phyloP scores from a whole-genome alignment of 176 grass and related monocot genomes.

The Aegilops bicornis region DNA sequence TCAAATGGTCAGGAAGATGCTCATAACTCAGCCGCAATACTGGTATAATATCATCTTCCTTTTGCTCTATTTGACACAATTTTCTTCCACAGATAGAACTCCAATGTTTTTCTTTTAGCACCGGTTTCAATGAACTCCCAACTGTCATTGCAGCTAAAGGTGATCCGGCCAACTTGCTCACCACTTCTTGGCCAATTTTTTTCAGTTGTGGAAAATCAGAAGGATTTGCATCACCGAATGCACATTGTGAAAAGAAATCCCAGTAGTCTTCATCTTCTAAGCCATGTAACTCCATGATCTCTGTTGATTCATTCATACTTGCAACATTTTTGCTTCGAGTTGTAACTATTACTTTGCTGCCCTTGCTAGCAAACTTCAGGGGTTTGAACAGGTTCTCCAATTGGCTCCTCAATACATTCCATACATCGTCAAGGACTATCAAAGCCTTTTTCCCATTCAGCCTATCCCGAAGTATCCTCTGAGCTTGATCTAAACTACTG shows the following conservation, averaged over 20 bases:
- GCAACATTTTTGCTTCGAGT: slow-evolving; percentile 40
- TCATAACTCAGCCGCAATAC: slow-evolving; percentile 49
- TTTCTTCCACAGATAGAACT: slow-evolving; percentile 15
- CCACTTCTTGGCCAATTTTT: slow-evolving; percentile 22
- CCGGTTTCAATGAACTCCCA: slow-evolving; percentile 18
- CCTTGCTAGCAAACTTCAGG: slow-evolving; percentile 16
- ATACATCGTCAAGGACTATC: slow-evolving; percentile 50
- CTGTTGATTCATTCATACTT: slow-evolving; percentile 26
- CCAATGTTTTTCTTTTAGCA: slow-evolving; percentile 37
- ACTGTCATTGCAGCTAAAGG: slow-evolving; percentile 46
- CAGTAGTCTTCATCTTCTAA: slow-evolving; percentile 32
- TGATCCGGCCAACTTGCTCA: slow-evolving; percentile 33
- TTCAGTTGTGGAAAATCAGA: slow-evolving; percentile 14
- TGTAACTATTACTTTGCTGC: slow-evolving; percentile 37
- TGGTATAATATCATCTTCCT: slow-evolving; percentile 48
- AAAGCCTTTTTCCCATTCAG: slow-evolving; percentile 26
- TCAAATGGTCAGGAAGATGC: slow-evolving; percentile 42
- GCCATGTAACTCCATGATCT: slow-evolving; percentile 28
- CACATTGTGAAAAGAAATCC: slow-evolving; percentile 19
- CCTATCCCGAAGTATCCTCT: background rate
- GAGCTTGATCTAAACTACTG: slow-evolving; percentile 33
- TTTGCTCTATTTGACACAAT: slow-evolving; percentile 40
- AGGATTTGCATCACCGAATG: slow-evolving; percentile 31
- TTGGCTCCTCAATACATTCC: slow-evolving; percentile 39
- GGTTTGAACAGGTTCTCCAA: slow-evolving; percentile 29